Evolutionary conservation across 768 basidiomycete genomes (phyloP).

Genomic region (Suillus tomentosus): DNA sequence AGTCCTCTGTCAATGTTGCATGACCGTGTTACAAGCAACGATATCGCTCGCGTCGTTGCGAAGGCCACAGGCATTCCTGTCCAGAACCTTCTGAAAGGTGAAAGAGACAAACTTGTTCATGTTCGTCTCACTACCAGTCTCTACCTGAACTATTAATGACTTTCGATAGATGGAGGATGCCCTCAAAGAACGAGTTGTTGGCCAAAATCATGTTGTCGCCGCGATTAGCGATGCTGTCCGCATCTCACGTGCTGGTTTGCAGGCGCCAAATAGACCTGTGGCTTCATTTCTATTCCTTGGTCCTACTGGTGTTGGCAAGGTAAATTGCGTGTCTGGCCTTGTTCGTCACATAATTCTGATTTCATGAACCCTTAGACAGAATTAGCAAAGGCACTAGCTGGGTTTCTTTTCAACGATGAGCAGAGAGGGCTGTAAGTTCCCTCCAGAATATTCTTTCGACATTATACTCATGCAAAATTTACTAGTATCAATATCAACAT

Average conservation of each 20-base stretch:
- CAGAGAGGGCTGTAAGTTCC: conserved; percentile 73
- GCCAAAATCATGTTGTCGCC: conserved; percentile 86
- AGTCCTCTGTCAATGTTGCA: conserved; percentile 68
- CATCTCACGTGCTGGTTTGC: conserved; percentile 88
- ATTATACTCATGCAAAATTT: conserved; percentile 1
- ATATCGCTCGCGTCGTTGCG: conserved; percentile 87
- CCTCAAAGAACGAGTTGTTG: conserved; percentile 75
- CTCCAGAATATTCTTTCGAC: background rate
- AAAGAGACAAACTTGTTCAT: conserved; percentile 86
- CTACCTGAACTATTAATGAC: conserved; percentile 2
- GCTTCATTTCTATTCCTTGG: conserved; percentile 93
- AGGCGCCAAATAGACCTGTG: conserved; percentile 86
- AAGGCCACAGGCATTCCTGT: conserved; percentile 91
- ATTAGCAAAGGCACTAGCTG: conserved; percentile 84
- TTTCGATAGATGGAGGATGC: conserved; percentile 79
- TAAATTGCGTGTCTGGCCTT: conserved; percentile 23
- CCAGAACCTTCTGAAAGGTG: conserved; percentile 84
- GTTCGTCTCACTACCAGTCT: conserved; percentile 44
- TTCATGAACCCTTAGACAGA: conserved; percentile 60
- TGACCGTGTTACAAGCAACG: conserved; percentile 85
- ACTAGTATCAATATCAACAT: conserved; percentile 88
- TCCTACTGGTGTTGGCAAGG: conserved; percentile 87
- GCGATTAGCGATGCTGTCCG: conserved; percentile 90
- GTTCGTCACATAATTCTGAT: background rate
- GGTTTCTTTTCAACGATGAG: conserved; percentile 89